Conservation (phyloP, 2,329 filamentous ascomycete genomes). For the Penicillium occitanis region DNA sequence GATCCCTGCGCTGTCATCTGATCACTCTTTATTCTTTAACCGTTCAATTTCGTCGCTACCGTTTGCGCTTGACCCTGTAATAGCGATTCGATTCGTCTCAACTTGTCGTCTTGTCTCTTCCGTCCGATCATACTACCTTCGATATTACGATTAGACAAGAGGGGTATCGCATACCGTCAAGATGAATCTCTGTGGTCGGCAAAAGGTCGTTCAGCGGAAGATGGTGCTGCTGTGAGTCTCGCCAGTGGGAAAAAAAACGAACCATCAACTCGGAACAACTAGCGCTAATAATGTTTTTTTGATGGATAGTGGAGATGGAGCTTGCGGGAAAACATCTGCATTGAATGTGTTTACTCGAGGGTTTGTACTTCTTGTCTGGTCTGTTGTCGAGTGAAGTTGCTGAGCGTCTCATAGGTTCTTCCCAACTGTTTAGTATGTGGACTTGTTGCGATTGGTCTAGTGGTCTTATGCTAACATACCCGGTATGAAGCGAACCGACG, state of each 20-base stretch:
- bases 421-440: slow-evolving; percentile 79
- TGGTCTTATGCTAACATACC: background rate
- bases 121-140: background rate
- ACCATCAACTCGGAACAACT: background rate
- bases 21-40: background rate
- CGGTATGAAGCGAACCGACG: slow-evolving; percentile 70
- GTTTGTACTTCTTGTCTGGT: slow-evolving; percentile 51
- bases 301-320: slow-evolving; percentile 76
- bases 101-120: background rate
- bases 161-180: slow-evolving; percentile 2
- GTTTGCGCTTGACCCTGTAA: background rate
- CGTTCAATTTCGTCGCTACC: background rate
- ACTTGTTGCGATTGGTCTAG: background rate
- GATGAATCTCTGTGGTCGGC: slow-evolving; percentile 66
- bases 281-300: background rate
- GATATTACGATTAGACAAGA: background rate
- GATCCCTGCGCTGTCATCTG: background rate
- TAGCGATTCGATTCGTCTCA: background rate
- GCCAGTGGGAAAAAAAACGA: no score
- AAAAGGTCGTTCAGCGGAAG: slow-evolving; percentile 90
- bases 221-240: slow-evolving; percentile 75
- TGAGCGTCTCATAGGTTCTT: slow-evolving; percentile 67
- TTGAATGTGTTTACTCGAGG: slow-evolving; percentile 98
- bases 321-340: slow-evolving; percentile 93
- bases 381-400: slow-evolving; percentile 8